Evolutionary conservation across 306 rosid species (phyloP), one percentile per base, ranked within the genome.

Genomic region (Lathyrus aphaca): DNA sequence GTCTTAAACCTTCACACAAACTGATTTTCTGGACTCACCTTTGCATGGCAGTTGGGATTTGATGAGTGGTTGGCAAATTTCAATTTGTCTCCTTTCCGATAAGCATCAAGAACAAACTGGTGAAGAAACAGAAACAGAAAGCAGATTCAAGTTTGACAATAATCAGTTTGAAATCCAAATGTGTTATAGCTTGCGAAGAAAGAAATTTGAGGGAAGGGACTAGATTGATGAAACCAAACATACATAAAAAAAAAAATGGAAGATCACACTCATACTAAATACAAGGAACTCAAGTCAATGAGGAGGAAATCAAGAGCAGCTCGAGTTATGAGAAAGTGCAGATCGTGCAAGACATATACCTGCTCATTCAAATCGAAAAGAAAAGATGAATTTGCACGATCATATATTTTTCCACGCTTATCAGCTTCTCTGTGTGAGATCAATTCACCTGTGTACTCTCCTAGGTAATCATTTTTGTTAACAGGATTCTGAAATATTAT

Each of bases 321-420:
- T 32, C 9, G 27, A 5, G 66, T 46, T 30, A 6, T 8, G 43
- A 63, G 32, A 69, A 69, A 74, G 40, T 62, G 55, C 25, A 55
- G 69, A 62, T 53, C 43, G 57, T 61, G 23, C 1, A 54, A 39
- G 50, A 64, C n/a, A 79, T 88, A 77, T 82, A 83, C 98, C 95
- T 94, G 98, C 72, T 94, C 97, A 82, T 94, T 94, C 84, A 94
- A 86, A 87, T 94, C 98, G 37, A 94, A 94, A 75, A 94, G 98
- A 79, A 94, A 94, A 46, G 98, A 94, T 0, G 98, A 94, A 82
- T 94, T 91, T 18, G 94, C 98, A 48, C 97, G 98, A 78, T 94
- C 98, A 44, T 94, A 94, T 69, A 94, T 90, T 82, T 94, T 94
- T 71, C 98, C 98, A 62, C 98, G 92, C 82, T 89, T 90, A 68